Base-by-base conservation (phyloP, 257 asterid genomes). In the Catharanthus roseus region DNA sequence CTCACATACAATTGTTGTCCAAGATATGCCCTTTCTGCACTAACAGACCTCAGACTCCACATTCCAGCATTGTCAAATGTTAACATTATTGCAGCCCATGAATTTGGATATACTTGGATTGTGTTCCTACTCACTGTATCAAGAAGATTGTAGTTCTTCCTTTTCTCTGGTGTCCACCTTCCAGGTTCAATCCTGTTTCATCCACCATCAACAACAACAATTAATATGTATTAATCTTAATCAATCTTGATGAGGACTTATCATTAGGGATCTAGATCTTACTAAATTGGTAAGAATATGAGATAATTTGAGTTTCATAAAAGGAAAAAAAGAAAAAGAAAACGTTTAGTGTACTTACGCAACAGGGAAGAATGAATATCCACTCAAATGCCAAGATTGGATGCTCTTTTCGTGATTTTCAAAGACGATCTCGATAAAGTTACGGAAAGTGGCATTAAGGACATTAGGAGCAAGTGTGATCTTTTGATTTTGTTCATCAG, bases 1-100 rank as follows among this genome's bases (percentile, higher is more conserved):
- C 93, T 89, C 53, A 89, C 50, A 74, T 89, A 89, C 16, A 89
- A 72, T 66, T 89, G 90, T 67, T 87, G 89, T 0, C 96, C 96
- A 71, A 89, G 76, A 61, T 87, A 87, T 24, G 77, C 80, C 60
- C 86, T 84, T 79, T 89, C 96, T 6, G 81, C n/a, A 13, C 33
- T 10, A 29, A 70, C 10, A 0, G 93, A 85, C 47, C 96, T 82
- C 78, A 85, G 21, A 68, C 69, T 87, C 93, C 96, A 89, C 84
- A 87, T 82, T 9, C 96, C 93, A 0, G 91, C 87, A 24, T 89
- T 89, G 71, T 89, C 93, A 68, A 85, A 7, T 2, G 96, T 84
- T 1, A 80, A 65, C 93, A 89, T 77, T 7, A 87, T 55, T 0
- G 96, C 93, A 8, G 90, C 84, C 96, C 96, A 89, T 63, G 88